Percentiles rank a stretch among this genome's conserved stretches.
Conservation (phyloP, 208 protist genomes). For the Endotrypanum monterogeii region DNA sequence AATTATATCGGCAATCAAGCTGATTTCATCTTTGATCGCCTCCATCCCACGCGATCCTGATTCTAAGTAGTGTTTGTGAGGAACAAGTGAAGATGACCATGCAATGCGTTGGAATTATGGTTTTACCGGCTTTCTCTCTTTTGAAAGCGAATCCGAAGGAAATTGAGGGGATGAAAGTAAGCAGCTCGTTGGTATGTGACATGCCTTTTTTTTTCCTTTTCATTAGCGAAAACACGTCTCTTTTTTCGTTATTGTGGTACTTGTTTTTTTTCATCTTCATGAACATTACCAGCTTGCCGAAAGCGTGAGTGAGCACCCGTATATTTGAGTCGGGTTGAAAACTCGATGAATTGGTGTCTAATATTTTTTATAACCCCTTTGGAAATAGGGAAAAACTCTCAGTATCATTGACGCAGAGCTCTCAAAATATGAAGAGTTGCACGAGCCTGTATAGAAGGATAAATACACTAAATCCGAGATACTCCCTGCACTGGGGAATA, state of each 20-base stretch:
- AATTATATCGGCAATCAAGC: constrained; percentile 65
- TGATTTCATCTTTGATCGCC: constrained; percentile 40
- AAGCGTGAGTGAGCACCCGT: neutral
- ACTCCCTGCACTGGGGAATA: neutral
- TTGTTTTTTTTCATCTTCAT: neutral
- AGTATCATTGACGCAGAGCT: neutral
- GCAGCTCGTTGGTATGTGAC: neutral
- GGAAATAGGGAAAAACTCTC: neutral
- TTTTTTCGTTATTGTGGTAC: neutral
- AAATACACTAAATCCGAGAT: neutral
- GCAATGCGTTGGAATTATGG: no score
- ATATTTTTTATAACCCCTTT: neutral
- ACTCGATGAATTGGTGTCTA: neutral
- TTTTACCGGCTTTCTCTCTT: neutral
- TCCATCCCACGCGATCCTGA: constrained; percentile 10
- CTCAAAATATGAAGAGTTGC: neutral
- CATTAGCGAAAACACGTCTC: neutral
- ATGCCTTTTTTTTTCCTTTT: neutral
- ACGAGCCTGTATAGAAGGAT: neutral
- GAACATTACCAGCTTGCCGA: no score
- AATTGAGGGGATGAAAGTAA: neutral
- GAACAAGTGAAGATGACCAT: neutral
- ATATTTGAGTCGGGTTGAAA: neutral
- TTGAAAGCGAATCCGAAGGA: neutral
- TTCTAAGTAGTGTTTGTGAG: neutral